Percentiles rank a stretch among this genome's conserved stretches.
These are phyloP conservation scores for Brassica rapa DNA, from an alignment of 345 rosid genomes.

Conservation along the genomic window DNA sequence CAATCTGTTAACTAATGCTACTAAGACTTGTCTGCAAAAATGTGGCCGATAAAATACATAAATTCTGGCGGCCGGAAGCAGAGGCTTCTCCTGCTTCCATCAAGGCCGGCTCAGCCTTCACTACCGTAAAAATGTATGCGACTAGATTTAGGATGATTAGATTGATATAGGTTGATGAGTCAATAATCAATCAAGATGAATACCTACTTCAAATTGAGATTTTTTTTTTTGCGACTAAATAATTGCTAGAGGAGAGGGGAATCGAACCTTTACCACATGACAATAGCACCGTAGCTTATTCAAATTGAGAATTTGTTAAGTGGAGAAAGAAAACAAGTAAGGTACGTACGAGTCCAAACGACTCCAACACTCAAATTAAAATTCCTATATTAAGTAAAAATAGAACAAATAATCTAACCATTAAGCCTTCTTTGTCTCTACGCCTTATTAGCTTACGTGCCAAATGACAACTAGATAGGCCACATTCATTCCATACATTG, in stretches of 20 bases:
- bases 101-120: too few species aligned
- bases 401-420: not conserved
- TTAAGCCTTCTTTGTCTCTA: conserved; percentile 4
- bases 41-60: too few species aligned
- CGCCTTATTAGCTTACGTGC: conserved; percentile 16
- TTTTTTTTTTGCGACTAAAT: too few species aligned
- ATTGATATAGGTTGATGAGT: not conserved
- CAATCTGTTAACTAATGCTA: too few species aligned
- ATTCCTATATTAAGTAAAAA: not conserved
- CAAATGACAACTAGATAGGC: conserved; percentile 11
- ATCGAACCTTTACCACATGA: too few species aligned
- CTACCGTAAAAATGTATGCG: not conserved
- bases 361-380: conserved; percentile 11
- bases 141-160: not conserved
- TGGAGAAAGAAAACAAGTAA: conserved; percentile 6
- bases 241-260: too few species aligned
- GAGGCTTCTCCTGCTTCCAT: too few species aligned
- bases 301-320: not conserved
- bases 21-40: too few species aligned
- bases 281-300: too few species aligned
- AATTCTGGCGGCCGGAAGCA: too few species aligned
- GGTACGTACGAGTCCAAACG: conserved; percentile 22
- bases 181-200: not conserved
- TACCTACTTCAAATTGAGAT: not conserved
- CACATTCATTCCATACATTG: not conserved